Base-by-base conservation (phyloP, 192 early-diverging fungal species). In the Umbelopsis sp. region DNA sequence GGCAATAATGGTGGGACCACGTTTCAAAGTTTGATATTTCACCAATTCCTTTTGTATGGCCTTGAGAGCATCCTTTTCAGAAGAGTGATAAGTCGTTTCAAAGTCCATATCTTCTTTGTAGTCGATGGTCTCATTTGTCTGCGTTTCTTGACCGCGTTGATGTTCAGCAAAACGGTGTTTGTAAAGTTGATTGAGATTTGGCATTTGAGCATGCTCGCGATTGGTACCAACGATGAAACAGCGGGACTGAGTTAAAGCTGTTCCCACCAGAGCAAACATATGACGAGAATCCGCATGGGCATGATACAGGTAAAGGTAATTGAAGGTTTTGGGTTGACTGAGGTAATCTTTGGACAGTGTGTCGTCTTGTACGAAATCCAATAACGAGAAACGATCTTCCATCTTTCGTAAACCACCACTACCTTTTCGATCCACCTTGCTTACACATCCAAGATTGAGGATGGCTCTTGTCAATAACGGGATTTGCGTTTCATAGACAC, bases 401-500 rank as follows among this genome's bases (percentile, higher is more conserved):
- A 86, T 34, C 0, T 74, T 73, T 36, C 69, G 69, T 14, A 65
- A 69, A 17, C 74, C 49, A 22, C 66, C 59, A 32, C 51, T 75
- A 4, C 29, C 50, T 0, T 62, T 32, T 17, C 52, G 69, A 41
- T 77, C 72, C 8, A 86, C 76, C n/a, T 74, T 78, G 17, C 82
- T 81, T 3, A 86, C 72, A 62, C 90, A 91, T 4, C 96, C 95
- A 7, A 97, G 47, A 52, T 89, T 81, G 4, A 96, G 86, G 54
- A 99, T 80, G 12, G 93, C 96, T 2, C 95, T 89, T 56, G 91
- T 90, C 53, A 93, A 56, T 4, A 94, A 76, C 17, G 93, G 90
- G 6, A 97, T 77, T 68, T 97, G 90, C 0, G 94, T 91, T 85
- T 99, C 97, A 75, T 99, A 99, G 8, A 97, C 93, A 43, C 96